phyloP scores from a whole-genome alignment of 345 rosid species.

The Brassica rapa region DNA sequence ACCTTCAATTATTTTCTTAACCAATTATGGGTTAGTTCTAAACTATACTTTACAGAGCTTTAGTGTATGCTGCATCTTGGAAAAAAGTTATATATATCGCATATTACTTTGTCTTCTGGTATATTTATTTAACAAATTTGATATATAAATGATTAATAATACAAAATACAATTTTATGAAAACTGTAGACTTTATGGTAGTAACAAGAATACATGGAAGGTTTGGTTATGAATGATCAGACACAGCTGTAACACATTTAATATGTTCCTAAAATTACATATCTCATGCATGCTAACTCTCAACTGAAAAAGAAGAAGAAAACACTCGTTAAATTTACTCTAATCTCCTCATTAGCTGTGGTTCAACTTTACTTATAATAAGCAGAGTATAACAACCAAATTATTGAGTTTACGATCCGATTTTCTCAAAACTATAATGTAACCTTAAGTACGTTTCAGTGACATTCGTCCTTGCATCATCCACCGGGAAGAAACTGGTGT shows the following conservation, averaged over 20 bases:
- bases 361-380: not conserved
- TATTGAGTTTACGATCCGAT: too few relatives aligned
- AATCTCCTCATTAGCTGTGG: not conserved
- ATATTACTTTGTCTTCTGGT: not conserved
- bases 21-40: not conserved
- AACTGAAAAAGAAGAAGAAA: not conserved
- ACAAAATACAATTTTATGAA: not conserved
- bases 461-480: not conserved
- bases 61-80: not conserved
- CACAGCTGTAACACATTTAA: constrained; percentile 27
- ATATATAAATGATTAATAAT: not conserved
- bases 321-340: not conserved
- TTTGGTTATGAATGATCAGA: constrained; percentile 20
- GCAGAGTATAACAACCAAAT: too few relatives aligned
- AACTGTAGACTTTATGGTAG: not conserved
- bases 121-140: not conserved
- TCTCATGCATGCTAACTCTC: constrained; percentile 1
- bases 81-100: not conserved
- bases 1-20: not conserved
- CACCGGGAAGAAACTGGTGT: not conserved
- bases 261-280: constrained; percentile 24
- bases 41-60: not conserved
- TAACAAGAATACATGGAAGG: constrained; percentile 25
- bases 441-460: not conserved
- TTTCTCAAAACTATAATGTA: too few relatives aligned